phyloP scores from a whole-genome alignment of 441 rosid genomes.

The Adansonia grandidieri region DNA sequence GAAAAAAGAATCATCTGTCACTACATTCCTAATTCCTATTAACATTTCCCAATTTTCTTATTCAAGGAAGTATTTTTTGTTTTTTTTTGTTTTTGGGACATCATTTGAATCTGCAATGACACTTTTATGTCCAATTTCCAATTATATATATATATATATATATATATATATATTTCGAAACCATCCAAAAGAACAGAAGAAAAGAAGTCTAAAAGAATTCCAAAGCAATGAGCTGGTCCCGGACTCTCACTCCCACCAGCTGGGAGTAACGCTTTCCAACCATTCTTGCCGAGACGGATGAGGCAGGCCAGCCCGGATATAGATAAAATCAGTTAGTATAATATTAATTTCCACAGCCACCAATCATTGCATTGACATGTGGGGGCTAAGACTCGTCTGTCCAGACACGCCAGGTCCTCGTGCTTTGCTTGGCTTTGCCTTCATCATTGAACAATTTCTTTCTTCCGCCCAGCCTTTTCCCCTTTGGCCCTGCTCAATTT shows the following conservation, averaged over 20 bases:
- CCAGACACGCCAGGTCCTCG: background rate
- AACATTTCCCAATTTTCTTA: too few relatives aligned
- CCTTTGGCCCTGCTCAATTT: background rate
- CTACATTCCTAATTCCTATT: too few relatives aligned
- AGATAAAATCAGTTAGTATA: too few relatives aligned
- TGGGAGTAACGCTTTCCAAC: background rate
- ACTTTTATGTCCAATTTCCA: background rate
- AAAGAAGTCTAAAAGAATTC: background rate
- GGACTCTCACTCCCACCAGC: too few relatives aligned
- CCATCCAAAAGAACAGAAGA: background rate
- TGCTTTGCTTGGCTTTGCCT: background rate
- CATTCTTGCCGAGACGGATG: background rate
- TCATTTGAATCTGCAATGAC: background rate
- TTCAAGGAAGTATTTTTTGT: too few relatives aligned
- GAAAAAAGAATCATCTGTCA: too few relatives aligned
- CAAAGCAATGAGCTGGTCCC: background rate
- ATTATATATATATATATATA: too few relatives aligned
- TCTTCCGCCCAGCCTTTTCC: background rate
- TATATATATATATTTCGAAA: background rate
- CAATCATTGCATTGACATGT: background rate
- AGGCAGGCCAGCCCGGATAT: background rate
- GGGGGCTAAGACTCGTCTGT: background rate
- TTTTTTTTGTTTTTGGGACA: background rate
- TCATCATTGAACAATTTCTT: background rate
- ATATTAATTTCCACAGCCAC: background rate